Evolutionary conservation across 2,329 filamentous ascomycete species (phyloP).

Genomic region (Clonostachys rosea): DNA sequence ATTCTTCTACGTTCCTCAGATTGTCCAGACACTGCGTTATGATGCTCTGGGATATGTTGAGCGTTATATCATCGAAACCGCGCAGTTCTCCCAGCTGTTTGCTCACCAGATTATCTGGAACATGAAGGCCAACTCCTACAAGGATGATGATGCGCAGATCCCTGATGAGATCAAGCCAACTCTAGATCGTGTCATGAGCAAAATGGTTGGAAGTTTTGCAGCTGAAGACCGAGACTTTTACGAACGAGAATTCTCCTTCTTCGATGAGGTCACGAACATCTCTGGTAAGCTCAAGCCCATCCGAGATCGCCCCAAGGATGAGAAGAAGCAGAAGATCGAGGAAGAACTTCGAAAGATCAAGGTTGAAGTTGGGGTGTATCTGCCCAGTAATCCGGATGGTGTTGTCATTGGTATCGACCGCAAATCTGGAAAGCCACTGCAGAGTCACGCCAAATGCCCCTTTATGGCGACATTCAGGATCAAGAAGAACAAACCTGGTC

Average conservation of each 20-base stretch:
- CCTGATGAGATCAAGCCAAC: constrained; percentile 92
- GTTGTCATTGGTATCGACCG: constrained; percentile 97
- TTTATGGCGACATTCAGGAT: constrained; percentile 99
- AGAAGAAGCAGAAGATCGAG: constrained; percentile 99
- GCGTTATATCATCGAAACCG: constrained; percentile 93
- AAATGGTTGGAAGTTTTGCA: constrained; percentile 80
- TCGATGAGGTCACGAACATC: constrained; percentile 91
- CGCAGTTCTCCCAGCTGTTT: constrained; percentile 95
- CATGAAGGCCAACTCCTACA: constrained; percentile 98
- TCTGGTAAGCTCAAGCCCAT: constrained; percentile 93
- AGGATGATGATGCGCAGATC: constrained; percentile 87
- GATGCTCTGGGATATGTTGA: constrained; percentile 93
- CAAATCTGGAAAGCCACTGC: constrained; percentile 94
- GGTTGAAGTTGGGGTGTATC: constrained; percentile 93
- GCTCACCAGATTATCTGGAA: constrained; percentile 99
- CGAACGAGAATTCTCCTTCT: constrained; percentile 95
- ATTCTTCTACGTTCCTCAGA: constrained; percentile 98
- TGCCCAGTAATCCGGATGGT: constrained; percentile 94
- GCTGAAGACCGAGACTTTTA: constrained; percentile 78
- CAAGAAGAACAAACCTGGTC: constrained; percentile 64
- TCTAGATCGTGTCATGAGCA: constrained; percentile 82
- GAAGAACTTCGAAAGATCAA: constrained; percentile 97
- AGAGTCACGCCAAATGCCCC: constrained; percentile 96
- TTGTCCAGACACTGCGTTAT: constrained; percentile 91
- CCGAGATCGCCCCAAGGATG: constrained; percentile 87